Conservation (phyloP, 2,329 filamentous ascomycete species). For the Seiridium cupressi region DNA sequence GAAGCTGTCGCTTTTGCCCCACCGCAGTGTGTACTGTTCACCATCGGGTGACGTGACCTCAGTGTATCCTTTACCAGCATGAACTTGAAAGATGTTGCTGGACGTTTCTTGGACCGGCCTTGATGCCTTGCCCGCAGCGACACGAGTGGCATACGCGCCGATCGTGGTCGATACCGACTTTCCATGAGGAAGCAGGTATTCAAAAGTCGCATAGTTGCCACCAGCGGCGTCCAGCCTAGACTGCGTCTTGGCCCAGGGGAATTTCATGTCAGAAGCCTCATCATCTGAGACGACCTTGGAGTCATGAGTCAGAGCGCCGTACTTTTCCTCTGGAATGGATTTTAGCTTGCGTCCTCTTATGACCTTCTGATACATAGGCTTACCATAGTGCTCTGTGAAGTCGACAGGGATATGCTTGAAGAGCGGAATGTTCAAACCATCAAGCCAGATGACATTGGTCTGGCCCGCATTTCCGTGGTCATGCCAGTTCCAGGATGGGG, state of each 20-base stretch:
- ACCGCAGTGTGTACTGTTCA: conserved; percentile 27
- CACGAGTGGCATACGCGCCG: conserved; percentile 43
- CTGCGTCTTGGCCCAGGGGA: conserved; percentile 47
- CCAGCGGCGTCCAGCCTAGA: conserved; percentile 31
- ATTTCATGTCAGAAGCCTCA: conserved; percentile 39
- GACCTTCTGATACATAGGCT: background rate
- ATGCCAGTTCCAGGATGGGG: conserved; percentile 55
- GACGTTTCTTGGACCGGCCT: conserved; percentile 43
- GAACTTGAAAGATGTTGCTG: conserved; percentile 52
- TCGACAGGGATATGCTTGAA: conserved; percentile 50
- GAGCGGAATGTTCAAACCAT: conserved; percentile 50
- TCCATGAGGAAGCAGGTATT: conserved; percentile 32
- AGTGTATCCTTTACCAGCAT: conserved; percentile 42
- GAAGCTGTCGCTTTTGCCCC: conserved; percentile 53
- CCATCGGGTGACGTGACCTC: conserved; percentile 29
- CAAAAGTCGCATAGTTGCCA: conserved; percentile 24
- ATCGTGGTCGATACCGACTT: conserved; percentile 41
- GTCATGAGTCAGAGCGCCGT: conserved; percentile 35
- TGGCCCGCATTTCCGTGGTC: conserved; percentile 54
- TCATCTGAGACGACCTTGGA: conserved; percentile 27
- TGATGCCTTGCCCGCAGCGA: conserved; percentile 35
- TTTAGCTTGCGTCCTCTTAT: background rate
- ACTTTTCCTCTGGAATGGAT: background rate
- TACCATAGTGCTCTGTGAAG: conserved; percentile 46
- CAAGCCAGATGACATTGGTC: conserved; percentile 55